These are phyloP conservation scores for Meredithiella fracta DNA, from an alignment of 2,329 filamentous ascomycete genomes.

Conservation along the genomic window DNA sequence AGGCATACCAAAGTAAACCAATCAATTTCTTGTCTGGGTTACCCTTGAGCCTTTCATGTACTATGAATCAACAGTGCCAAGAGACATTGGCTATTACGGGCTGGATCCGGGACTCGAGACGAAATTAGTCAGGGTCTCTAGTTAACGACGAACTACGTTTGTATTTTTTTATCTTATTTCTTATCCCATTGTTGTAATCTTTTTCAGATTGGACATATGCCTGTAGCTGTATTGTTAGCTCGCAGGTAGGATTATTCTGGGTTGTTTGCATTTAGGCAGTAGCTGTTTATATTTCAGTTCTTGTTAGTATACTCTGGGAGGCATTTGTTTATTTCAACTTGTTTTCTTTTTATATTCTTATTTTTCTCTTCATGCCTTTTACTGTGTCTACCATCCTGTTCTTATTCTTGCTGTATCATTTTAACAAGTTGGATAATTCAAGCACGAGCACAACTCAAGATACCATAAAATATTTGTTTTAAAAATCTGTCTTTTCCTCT, in stretches of 20 bases:
- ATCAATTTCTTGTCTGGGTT: neutral
- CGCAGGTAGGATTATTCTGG: neutral
- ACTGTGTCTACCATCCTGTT: no score
- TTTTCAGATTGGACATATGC: neutral
- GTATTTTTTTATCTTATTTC: neutral
- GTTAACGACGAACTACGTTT: neutral
- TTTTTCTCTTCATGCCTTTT: neutral
- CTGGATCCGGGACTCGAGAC: neutral
- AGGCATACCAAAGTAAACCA: neutral
- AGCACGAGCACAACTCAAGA: no score
- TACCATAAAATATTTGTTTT: no score
- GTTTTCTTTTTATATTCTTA: neutral
- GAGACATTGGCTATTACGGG: neutral
- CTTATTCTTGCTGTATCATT: no score
- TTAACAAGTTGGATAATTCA: no score
- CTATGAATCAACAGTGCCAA: neutral
- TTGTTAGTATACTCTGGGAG: neutral
- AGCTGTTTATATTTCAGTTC: neutral
- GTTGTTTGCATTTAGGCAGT: neutral
- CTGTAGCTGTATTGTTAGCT: neutral
- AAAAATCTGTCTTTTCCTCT: no score
- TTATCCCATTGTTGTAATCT: neutral
- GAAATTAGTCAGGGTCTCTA: neutral
- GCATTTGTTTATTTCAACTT: neutral
- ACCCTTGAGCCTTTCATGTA: neutral